Percentiles rank a stretch among this genome's conserved stretches.
Evolutionary conservation across 2,329 filamentous ascomycete genomes (phyloP).

Genomic region (Pseudogymnoascus sp.): DNA sequence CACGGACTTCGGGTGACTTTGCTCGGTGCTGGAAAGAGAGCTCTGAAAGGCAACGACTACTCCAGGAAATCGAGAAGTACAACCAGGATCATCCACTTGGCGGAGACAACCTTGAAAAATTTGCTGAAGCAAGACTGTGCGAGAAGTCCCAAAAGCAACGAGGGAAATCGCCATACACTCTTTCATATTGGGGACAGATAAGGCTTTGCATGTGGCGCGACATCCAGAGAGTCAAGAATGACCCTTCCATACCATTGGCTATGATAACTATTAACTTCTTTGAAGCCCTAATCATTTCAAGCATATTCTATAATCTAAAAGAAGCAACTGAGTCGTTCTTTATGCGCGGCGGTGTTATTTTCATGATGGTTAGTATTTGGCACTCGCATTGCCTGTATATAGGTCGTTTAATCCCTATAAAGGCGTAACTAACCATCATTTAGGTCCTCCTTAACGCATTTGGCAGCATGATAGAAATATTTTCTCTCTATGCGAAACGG

Average conservation of each 20-base stretch:
- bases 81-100: slow-evolving; percentile 32
- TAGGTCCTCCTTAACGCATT: slow-evolving; percentile 10
- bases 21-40: slow-evolving; percentile 49
- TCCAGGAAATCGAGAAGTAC: slow-evolving; percentile 43
- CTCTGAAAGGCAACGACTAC: slow-evolving; percentile 63
- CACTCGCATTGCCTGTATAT: slow-evolving; percentile 37
- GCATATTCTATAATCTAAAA: slow-evolving; percentile 14
- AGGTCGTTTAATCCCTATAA: neutral
- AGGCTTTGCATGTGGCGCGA: slow-evolving; percentile 56
- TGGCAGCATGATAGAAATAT: slow-evolving; percentile 13
- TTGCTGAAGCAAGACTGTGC: slow-evolving; percentile 47
- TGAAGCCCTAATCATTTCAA: slow-evolving; percentile 13
- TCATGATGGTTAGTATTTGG: slow-evolving; percentile 31
- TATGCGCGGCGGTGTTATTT: slow-evolving; percentile 11
- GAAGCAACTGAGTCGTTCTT: slow-evolving; percentile 12
- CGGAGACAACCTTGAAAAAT: slow-evolving; percentile 32
- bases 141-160: slow-evolving; percentile 53
- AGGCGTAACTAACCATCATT: slow-evolving; percentile 29
- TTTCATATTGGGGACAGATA: slow-evolving; percentile 46
- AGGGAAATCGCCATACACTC: slow-evolving; percentile 60
- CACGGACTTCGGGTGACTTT: slow-evolving; percentile 38
- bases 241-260: slow-evolving; percentile 30
- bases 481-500: slow-evolving; percentile 31
- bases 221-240: slow-evolving; percentile 60
- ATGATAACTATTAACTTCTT: slow-evolving; percentile 14